Percentiles rank a stretch among this genome's conserved stretches.
Evolutionary conservation across 1,284 basidiomycete species (phyloP).

Genomic region (Ustilago sp.): DNA sequence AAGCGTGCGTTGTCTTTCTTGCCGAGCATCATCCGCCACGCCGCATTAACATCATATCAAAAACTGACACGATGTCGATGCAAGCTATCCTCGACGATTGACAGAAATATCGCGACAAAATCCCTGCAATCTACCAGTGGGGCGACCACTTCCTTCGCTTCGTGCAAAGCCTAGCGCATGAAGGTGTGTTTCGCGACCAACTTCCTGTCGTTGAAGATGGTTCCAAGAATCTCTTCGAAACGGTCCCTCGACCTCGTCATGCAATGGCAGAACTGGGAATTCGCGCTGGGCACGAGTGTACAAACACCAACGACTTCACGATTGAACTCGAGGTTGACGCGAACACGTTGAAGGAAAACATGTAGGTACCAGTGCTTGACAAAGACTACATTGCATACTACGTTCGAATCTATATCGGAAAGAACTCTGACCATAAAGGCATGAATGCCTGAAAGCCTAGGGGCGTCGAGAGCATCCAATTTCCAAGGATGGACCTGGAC

Average conservation of each 20-base stretch:
- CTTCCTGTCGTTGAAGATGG: neutral
- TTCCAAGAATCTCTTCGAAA: neutral
- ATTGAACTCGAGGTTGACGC: neutral
- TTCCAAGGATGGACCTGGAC: neutral
- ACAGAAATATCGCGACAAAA: slow-evolving; percentile 1
- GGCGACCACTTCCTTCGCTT: neutral
- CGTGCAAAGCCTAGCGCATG: neutral
- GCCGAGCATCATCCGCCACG: neutral
- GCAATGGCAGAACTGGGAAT: neutral
- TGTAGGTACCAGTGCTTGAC: neutral
- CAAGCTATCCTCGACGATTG: neutral
- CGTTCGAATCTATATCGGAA: neutral
- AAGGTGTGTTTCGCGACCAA: slow-evolving; percentile 1
- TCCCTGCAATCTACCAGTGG: neutral
- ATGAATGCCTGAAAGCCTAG: neutral
- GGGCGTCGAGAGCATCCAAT: neutral
- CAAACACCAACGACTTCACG: neutral
- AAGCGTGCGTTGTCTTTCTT: neutral
- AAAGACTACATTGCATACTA: neutral
- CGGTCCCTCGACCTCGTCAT: neutral
- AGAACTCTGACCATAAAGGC: neutral
- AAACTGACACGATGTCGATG: neutral
- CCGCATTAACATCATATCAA: slow-evolving; percentile 8
- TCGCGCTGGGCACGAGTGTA: neutral
- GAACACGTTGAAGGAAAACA: neutral